Base-by-base conservation (phyloP, 176 grass and related monocot genomes). In the Panicum miliaceum region DNA sequence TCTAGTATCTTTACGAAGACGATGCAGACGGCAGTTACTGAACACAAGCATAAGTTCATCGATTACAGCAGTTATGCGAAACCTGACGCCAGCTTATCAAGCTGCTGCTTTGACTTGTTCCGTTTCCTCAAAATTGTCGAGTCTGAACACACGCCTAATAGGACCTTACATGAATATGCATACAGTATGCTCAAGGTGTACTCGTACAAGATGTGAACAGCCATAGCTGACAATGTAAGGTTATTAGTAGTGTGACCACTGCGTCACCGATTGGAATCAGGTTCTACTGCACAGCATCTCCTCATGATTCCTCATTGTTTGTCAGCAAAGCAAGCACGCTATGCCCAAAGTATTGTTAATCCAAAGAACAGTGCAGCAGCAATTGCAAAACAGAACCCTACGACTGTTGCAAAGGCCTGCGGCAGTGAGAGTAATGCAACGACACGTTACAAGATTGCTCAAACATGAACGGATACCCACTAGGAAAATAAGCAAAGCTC, bases 301-400 rank as follows among this genome's bases (percentile, higher is more conserved):
- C 36, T 45, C 75, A 38, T 36, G 23, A 61, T 78, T 63, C 56
- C 14, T 59, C 18, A n/a, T 16, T 15, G 29, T 59, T 4, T 43
- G 22, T 64, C 45, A 57, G 47, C 5, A 43, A 16, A 43, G 15
- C 76, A 75, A 15, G 50, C 62, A n/a, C 26, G 0, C 77, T 95
- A 98, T 58, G 96, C 92, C 79, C 85, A 95, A 83, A 95, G 96
- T 62, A 98, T 72, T 67, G 93, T 98, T 38, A 98, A 84, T 43
- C 79, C 85, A 43, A 98, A 71, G 71, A 98, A 95, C 64, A 98
- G 18, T 20, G 93, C 23, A 73, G 94, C 79, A 57, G 87, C 93
- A 66, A 98, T 60, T 22, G 54, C 79, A 68, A 98, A 89, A 73
- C 96, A 98, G 19, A 92, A 65, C 58, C 93, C 90, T 13, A 80